Evolutionary conservation across 2,329 filamentous ascomycete genomes (phyloP), one percentile per base, ranked within the genome.

Genomic region (Scorias spongiosa): DNA sequence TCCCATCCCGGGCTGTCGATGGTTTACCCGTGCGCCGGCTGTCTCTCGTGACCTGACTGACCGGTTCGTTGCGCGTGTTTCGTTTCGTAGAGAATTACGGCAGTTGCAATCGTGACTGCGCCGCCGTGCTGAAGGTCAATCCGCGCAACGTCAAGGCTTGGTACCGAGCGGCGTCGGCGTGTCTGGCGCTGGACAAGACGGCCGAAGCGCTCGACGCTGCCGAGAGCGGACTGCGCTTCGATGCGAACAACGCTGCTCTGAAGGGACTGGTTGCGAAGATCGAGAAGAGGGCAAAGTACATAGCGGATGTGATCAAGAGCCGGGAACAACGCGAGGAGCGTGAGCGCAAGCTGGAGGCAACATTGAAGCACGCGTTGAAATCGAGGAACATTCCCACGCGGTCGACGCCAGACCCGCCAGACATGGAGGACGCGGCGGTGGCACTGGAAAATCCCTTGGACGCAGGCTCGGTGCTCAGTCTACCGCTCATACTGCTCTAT

Each of bases 401-500:
- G 44, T 71, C 66, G 42, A 89, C 85, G 10, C 69, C 70, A 6
- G 71, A 81, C 56, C 78, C 84, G 30, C 88, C 88, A 0, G 84
- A 95, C 57, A 81, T 93, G 72, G 87, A 93, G 63, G 89, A 94
- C 61, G 85, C 86, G 1, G 66, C 62, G 7, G 70, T 95, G 39
- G 65, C 69, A 44, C 75, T 96, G 5, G 71, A 80, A 2, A 79
- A 93, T 55, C 75, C 82, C 14, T 67, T 84, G 20, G 83, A 91
- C 50, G 76, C 84, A 5, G 71, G 72, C 18, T 87, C 81, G 51
- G 70, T 72, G 0, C 70, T 98, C 1, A 70, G 70, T 2, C 84
- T 95, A 56, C 91, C 91, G 0, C 72, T 81, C 0, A 71, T 96
- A 48, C 66, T 98, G 44, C 69, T 98, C 44, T 98, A 98, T 61